These are phyloP conservation scores for Bruguiera parviflora DNA, from an alignment of 345 rosid species.

Conservation along the genomic window DNA sequence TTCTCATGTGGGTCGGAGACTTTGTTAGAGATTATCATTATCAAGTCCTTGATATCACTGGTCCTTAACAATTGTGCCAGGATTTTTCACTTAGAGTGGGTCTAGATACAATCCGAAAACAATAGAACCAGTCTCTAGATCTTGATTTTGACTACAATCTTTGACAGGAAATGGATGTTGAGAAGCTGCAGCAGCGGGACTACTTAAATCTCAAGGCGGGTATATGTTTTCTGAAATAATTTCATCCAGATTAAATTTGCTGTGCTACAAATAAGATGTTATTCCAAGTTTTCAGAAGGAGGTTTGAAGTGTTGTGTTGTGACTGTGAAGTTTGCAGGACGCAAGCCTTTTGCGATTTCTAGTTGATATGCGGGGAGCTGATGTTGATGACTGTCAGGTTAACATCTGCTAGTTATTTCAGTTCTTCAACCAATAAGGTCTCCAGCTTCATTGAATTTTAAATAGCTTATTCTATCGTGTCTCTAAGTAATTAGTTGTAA, in stretches of 20 bases:
- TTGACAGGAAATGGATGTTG: conserved; percentile 83
- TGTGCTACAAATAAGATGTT: neutral
- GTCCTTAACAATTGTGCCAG: neutral
- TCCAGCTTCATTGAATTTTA: neutral
- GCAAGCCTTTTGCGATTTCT: conserved; percentile 88
- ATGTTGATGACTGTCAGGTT: conserved; percentile 43
- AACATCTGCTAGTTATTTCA: conserved; percentile 13
- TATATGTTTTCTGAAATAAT: conserved; percentile 4
- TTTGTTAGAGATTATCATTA: no score
- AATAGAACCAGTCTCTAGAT: neutral
- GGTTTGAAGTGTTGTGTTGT: conserved; percentile 12
- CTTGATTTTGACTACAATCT: conserved; percentile 17
- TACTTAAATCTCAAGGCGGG: conserved; percentile 72
- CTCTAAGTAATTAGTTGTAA: no score
- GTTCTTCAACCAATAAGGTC: conserved; percentile 3
- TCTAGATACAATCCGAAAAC: neutral
- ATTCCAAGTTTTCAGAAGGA: neutral
- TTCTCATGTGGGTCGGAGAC: neutral
- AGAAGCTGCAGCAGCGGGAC: conserved; percentile 85
- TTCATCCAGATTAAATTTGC: neutral
- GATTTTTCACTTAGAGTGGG: neutral
- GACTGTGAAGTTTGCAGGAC: conserved; percentile 53
- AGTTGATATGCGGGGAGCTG: conserved; percentile 92
- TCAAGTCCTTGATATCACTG: neutral
- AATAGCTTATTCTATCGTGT: neutral